Base-by-base conservation (phyloP, 225 moss, liverwort and hornwort genomes). In the Pseudisothecium myosuroides region DNA sequence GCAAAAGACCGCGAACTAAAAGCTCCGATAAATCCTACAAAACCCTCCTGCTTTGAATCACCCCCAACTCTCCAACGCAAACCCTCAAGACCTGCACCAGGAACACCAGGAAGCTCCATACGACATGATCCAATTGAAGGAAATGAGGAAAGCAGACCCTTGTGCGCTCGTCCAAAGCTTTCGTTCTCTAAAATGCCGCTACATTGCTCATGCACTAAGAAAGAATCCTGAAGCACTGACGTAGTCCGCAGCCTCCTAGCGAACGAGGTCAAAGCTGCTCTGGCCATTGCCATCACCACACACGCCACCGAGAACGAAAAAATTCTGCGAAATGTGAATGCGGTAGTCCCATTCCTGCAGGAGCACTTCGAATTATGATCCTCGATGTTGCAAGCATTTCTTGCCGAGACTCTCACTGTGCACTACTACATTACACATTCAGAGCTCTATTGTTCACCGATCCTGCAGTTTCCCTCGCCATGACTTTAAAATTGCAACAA, bases 1-100 rank as follows among this genome's bases (percentile, higher is more conserved):
- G 94, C 93, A 88, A 91, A 93, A 65, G 84, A 78, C 58, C 93
- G 87, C 81, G 59, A 23, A 52, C 64, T 71, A 20, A 86, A 34
- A 56, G 85, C 45, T 39, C 65, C 47, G 24, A 82, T 36, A 87
- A 64, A 67, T 58, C 88, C 86, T 69, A 50, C 47, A n/a, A 87
- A 74, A 64, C 49, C 72, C 79, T 65, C 91, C 80, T 41, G 87
- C 84, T 72, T 64, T 18, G 56, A 69, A 9, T 74, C 75, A 34
- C 31, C 65, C n/a, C 80, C 71, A 76, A 50, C 8, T 76, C 66
- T 82, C 90, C 61, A 61, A 37, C 36, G 19, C 85, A 68, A 50
- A 50, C 29, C 37, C n/a, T 75, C 88, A 27, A 14, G 29, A 66
- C 85, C 73, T 68, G 76, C 82, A 60, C 41, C n/a, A 66, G 36